These are phyloP conservation scores for Gossypium longicalyx DNA, from an alignment of 345 rosid species.

Conservation along the genomic window DNA sequence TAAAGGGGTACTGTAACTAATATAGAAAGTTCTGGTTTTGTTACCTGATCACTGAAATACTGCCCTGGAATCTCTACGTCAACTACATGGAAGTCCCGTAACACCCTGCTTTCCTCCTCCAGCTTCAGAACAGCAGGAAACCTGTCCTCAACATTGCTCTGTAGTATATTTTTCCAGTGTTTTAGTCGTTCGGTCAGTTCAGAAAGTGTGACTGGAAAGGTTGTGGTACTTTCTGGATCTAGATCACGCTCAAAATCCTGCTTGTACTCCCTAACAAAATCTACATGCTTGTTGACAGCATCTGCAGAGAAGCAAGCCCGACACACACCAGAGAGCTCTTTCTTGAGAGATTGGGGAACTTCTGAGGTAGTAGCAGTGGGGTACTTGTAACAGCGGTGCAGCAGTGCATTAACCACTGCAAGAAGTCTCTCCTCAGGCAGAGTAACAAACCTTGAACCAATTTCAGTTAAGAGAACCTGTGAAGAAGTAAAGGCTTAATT, in stretches of 20 bases:
- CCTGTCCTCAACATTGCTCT: constrained; percentile 96
- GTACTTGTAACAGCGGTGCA: constrained; percentile 97
- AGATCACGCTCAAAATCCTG: constrained; percentile 97
- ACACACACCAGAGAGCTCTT: constrained; percentile 98
- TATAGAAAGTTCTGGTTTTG: background rate
- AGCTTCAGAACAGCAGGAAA: constrained; percentile 92
- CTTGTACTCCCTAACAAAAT: constrained; percentile 96
- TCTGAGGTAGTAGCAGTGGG: constrained; percentile 97
- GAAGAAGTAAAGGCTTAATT: constrained; percentile 23
- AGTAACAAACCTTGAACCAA: constrained; percentile 94
- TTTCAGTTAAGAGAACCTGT: constrained; percentile 89
- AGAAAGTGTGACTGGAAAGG: constrained; percentile 91
- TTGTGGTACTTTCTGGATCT: constrained; percentile 87
- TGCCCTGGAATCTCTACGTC: constrained; percentile 99
- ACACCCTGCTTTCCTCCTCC: constrained; percentile 94
- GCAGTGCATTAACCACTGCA: constrained; percentile 94
- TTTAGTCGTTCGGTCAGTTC: constrained; percentile 85
- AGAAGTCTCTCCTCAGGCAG: constrained; percentile 97
- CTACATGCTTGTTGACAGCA: constrained; percentile 95
- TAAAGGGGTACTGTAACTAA: background rate
- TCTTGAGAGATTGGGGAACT: constrained; percentile 97
- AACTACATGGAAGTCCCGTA: constrained; percentile 91
- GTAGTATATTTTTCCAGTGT: constrained; percentile 96
- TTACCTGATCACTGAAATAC: constrained; percentile 92
- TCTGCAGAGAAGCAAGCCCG: constrained; percentile 98